These are phyloP conservation scores for Cercospora sp. DNA, from an alignment of 2,329 filamentous ascomycete species.

Conservation along the genomic window DNA sequence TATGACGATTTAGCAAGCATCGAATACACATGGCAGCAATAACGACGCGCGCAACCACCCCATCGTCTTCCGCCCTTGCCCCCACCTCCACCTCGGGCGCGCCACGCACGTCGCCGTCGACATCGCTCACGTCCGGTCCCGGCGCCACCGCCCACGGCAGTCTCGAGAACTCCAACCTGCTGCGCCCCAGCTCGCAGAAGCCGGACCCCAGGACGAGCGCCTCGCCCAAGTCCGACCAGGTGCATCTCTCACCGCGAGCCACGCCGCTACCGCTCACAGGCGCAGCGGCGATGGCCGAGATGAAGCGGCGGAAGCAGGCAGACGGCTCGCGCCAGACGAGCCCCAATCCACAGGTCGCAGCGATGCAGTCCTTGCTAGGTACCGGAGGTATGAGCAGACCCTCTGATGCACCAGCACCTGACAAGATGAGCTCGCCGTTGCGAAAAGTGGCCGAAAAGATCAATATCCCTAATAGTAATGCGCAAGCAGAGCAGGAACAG, in stretches of 20 bases:
- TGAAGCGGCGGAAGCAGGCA: constrained; percentile 47
- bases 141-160: constrained; percentile 27
- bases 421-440: constrained; percentile 51
- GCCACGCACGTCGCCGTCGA: constrained; percentile 44
- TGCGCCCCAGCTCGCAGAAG: constrained; percentile 31
- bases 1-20: constrained; percentile 10
- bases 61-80: constrained; percentile 24
- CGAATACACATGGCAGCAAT: constrained; percentile 43
- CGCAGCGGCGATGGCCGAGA: constrained; percentile 51
- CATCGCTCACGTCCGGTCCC: constrained; percentile 25
- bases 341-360: constrained; percentile 49
- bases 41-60: constrained; percentile 46
- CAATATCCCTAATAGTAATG: constrained; percentile 48
- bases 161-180: constrained; percentile 28
- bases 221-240: constrained; percentile 47
- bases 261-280: constrained; percentile 44
- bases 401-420: constrained; percentile 46
- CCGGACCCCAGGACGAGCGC: constrained; percentile 24
- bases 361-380: constrained; percentile 48
- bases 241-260: constrained; percentile 41
- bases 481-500: constrained; percentile 45
- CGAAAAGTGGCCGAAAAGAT: constrained; percentile 51
- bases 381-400: constrained; percentile 46
- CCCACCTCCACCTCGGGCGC: constrained; percentile 43
- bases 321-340: constrained; percentile 45